Evolutionary conservation across 2,329 filamentous ascomycete species (phyloP), one percentile per base, ranked within the genome.

Genomic region (Proliferodiscus dingleyae): DNA sequence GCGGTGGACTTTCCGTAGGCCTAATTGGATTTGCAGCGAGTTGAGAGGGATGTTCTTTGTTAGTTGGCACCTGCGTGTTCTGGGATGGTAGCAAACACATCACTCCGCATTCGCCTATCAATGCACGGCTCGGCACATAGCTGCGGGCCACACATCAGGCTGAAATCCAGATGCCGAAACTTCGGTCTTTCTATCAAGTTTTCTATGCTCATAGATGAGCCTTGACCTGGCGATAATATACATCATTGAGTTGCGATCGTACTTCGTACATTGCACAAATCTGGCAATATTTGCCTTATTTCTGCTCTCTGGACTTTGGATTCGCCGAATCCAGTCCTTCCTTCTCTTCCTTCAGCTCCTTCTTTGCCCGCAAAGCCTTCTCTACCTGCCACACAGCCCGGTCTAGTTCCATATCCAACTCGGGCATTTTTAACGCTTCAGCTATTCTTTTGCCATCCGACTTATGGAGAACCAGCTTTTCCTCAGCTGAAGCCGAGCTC

Each of bases 331-430:
- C 47, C 37, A 59, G 16, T 8, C 53, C 29, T 22, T 51, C 43
- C 29, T 58, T 55, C 41, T 61, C 56, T 18, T 58, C 51, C 37
- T 47, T 43, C 7, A 53, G 34, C 36, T 61, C 53, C 30, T 59
- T 50, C 39, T 61, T 53, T 7, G 45, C 50, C 30, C 57, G 49
- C 34, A 66, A 42, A 18, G 53, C 52, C 40, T 57, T 70, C 56
- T 81, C 74, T 2, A 90, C 82, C 65, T 91, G 87, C 72, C 81
- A 81, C 47, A 89, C 80, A 4, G 87, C 87, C 34, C 87, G 71
- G 60, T 90, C 85, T 1, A 89, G 72, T 62, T 90, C 87, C 13
- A 83, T 70, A 44, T 81, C 79, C 21, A 91, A 71, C 45, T 85
- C 82, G 0, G 86, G 85, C 29, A 88, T 73, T 5, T 82, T 71